Evolutionary conservation across 2,329 filamentous ascomycete genomes (phyloP).

Genomic region (Alternaria burnsii): DNA sequence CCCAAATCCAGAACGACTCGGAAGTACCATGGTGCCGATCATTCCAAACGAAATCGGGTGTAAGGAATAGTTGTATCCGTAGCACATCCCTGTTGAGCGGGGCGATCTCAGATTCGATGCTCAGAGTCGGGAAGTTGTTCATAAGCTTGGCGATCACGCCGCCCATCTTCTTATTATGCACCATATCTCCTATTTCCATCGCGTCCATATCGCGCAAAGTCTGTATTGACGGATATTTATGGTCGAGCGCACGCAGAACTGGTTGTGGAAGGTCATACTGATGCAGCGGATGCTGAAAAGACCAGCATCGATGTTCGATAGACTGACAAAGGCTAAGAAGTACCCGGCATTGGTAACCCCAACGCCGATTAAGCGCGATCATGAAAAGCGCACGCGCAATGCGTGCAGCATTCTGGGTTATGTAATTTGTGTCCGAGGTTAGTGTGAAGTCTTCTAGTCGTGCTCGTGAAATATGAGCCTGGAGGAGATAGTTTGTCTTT

Average conservation of each 20-base stretch:
- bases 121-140: slow-evolving; percentile 90
- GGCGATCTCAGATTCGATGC: slow-evolving; percentile 91
- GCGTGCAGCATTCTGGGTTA: slow-evolving; percentile 92
- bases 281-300: slow-evolving; percentile 91
- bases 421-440: slow-evolving; percentile 89
- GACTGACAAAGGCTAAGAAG: slow-evolving; percentile 93
- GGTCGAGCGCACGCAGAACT: slow-evolving; percentile 83
- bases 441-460: slow-evolving; percentile 93
- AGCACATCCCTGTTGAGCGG: slow-evolving; percentile 94
- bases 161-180: slow-evolving; percentile 90
- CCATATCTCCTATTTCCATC: slow-evolving; percentile 86
- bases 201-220: slow-evolving; percentile 90
- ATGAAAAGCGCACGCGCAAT: slow-evolving; percentile 96
- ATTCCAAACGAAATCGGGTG: slow-evolving; percentile 93
- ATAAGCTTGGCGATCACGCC: slow-evolving; percentile 81
- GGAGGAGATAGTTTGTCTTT: slow-evolving; percentile 95
- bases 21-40: slow-evolving; percentile 92
- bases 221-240: slow-evolving; percentile 83
- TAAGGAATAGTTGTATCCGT: slow-evolving; percentile 85
- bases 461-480: slow-evolving; percentile 89
- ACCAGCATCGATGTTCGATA: slow-evolving; percentile 95
- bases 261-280: slow-evolving; percentile 92
- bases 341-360: slow-evolving; percentile 95
- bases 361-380: slow-evolving; percentile 93
- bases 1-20: slow-evolving; percentile 98